Conservation (phyloP, 1,139 yeast species). For the Torulaspora globosa region DNA sequence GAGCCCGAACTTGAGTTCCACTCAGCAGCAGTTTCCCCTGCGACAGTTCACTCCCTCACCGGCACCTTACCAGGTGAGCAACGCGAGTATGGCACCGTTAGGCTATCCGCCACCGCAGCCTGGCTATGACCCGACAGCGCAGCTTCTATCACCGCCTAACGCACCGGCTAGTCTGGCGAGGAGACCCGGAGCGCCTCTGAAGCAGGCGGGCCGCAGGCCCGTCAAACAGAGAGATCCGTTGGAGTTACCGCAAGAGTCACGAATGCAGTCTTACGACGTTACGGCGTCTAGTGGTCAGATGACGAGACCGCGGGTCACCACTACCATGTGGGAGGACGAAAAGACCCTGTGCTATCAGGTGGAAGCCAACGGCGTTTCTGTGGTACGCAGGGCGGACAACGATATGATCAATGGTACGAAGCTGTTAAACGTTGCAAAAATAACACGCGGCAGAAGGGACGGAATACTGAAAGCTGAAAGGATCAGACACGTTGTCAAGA, state of each 20-base stretch:
- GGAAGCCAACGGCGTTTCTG: slow-evolving; percentile 86
- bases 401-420: slow-evolving; percentile 94
- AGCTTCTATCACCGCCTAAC: not conserved
- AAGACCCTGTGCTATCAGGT: slow-evolving; percentile 92
- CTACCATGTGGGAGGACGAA: slow-evolving; percentile 97
- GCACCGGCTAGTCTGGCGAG: slow-evolving; percentile 3
- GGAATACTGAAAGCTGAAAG: slow-evolving; percentile 89
- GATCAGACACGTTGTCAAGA: slow-evolving; percentile 85
- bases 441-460: slow-evolving; percentile 95
- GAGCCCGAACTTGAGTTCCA: slow-evolving; percentile 5
- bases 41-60: slow-evolving; percentile 14
- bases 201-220: slow-evolving; percentile 3
- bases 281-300: slow-evolving; percentile 12
- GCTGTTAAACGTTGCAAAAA: slow-evolving; percentile 83
- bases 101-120: slow-evolving; percentile 10
- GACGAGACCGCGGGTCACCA: slow-evolving; percentile 69
- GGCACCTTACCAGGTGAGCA: slow-evolving; percentile 8
- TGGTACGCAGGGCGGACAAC: slow-evolving; percentile 90
- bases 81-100: slow-evolving; percentile 5
- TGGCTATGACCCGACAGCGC: slow-evolving; percentile 1
- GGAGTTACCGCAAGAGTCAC: slow-evolving; percentile 9
- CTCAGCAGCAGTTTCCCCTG: slow-evolving; percentile 11
- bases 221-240: slow-evolving; percentile 3
- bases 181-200: slow-evolving; percentile 1
- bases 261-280: slow-evolving; percentile 14